Evolutionary conservation across 176 grass and related monocot species (phyloP).

Genomic region (Cenchrus fungigraminus): DNA sequence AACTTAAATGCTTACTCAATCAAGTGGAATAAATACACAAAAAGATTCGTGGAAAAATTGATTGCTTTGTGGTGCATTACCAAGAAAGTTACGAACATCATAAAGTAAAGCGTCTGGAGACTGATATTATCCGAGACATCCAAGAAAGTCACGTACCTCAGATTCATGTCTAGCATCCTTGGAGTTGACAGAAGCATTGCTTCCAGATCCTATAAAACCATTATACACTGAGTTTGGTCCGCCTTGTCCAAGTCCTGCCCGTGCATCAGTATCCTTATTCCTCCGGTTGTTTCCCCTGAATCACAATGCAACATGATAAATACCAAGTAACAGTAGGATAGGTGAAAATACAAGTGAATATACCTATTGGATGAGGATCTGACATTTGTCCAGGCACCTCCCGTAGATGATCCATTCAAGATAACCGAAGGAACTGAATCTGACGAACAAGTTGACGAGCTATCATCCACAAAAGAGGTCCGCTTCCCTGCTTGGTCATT

Average conservation of each 20-base stretch:
- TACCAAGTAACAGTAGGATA: slow-evolving; percentile 23
- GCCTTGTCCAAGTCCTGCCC: slow-evolving; percentile 38
- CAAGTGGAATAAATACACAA: not conserved
- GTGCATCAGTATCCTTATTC: slow-evolving; percentile 58
- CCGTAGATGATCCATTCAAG: slow-evolving; percentile 50
- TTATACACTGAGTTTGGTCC: slow-evolving; percentile 51
- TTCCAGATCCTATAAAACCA: slow-evolving; percentile 41
- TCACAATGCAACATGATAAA: slow-evolving; percentile 39
- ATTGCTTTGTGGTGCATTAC: not conserved
- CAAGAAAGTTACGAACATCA: slow-evolving; percentile 9
- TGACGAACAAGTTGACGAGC: slow-evolving; percentile 88
- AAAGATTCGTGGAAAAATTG: slow-evolving; percentile 30
- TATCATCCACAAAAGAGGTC: slow-evolving; percentile 70
- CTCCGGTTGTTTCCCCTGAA: slow-evolving; percentile 64
- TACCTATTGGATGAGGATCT: slow-evolving; percentile 84
- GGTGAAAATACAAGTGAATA: slow-evolving; percentile 1
- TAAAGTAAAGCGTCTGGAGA: slow-evolving; percentile 13
- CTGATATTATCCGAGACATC: slow-evolving; percentile 14
- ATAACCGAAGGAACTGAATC: slow-evolving; percentile 75
- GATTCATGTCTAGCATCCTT: slow-evolving; percentile 47
- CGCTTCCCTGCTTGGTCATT: slow-evolving; percentile 75
- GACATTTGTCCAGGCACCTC: slow-evolving; percentile 60
- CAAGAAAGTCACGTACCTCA: slow-evolving; percentile 47
- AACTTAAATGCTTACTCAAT: slow-evolving; percentile 33
- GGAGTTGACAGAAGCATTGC: slow-evolving; percentile 40